Base-by-base conservation (phyloP, 176 grass and related monocot species). In the Carex scoparia region DNA sequence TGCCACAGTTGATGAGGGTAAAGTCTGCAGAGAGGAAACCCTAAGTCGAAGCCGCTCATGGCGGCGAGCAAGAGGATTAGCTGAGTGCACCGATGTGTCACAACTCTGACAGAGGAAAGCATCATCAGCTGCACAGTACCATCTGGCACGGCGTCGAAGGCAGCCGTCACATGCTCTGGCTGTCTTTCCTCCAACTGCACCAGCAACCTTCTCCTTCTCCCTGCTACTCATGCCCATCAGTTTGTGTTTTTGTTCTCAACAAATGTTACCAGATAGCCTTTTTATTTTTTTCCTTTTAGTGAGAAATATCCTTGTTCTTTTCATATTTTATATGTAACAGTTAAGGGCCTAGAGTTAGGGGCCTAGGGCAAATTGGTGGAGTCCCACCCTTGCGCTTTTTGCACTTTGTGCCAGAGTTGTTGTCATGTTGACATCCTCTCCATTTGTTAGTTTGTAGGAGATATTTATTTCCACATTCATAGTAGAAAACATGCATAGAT, bases 101-200 rank as follows among this genome's bases (percentile, higher is more conserved):
- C 95, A 98, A 2, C 54, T 78, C 89, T 92, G 95, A 85, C 95
- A 98, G 16, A 98, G 87, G 86, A 98, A 98, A 1, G 93, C 95
- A 61, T 95, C 91, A 79, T 98, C 93, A 0, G 95, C 93, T 6
- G 86, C 93, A 84, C 96, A 98, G 61, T 94, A 98, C 96, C 96
- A 98, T 69, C 93, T 91, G 84, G 93, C 96, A 4, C 96, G 91
- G 44, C 89, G 86, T 12, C 91, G 77, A 38, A 93, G 69, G 88
- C 95, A 98, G 2, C 89, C 86, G 61, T 98, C 91, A 70, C 95
- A 98, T 3, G 93, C 89, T 14, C 96, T 89, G 32, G 91, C 90
- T 0, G 85, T 87, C 91, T 94, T 94, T 32, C 95, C 91, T 23
- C 86, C 88, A 37, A 93, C 84, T n/a, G 86, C 83, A 5, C 49